Conservation (phyloP, 73 alveolate genomes). For the Stentor roeselii region DNA sequence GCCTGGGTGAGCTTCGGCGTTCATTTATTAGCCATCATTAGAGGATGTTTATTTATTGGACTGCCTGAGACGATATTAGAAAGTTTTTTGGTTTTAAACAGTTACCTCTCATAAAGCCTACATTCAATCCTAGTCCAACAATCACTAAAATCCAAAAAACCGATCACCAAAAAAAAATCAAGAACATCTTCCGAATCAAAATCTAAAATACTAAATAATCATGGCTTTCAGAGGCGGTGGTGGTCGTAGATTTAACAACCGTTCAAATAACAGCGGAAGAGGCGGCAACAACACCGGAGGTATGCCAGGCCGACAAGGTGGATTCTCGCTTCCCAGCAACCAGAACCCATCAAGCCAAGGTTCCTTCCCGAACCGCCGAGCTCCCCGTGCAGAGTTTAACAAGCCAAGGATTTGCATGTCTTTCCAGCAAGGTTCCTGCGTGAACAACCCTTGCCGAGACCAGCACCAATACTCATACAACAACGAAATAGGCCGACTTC, state of each 20-base stretch:
- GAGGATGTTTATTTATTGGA: no score
- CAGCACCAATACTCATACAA: background rate
- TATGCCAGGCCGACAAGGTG: no score
- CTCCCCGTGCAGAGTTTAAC: background rate
- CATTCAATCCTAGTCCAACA: background rate
- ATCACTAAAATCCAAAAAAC: background rate
- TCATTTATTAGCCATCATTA: background rate
- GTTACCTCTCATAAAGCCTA: background rate
- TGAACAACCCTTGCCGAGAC: background rate
- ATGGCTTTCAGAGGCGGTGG: no score
- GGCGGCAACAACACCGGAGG: no score
- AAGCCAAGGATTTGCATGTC: background rate
- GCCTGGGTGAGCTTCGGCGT: constrained; percentile 16
- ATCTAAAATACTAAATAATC: no score
- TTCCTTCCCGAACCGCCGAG: no score
- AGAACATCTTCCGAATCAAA: no score
- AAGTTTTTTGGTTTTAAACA: background rate
- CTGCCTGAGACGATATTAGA: background rate
- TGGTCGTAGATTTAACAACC: no score
- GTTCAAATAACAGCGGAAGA: no score
- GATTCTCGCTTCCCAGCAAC: no score
- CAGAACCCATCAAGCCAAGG: no score
- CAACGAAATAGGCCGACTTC: background rate
- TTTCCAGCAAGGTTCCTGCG: background rate
- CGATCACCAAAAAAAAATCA: no score